Evolutionary conservation across 306 rosid genomes (phyloP).

Genomic region (Oxytropis ochrocephala): DNA sequence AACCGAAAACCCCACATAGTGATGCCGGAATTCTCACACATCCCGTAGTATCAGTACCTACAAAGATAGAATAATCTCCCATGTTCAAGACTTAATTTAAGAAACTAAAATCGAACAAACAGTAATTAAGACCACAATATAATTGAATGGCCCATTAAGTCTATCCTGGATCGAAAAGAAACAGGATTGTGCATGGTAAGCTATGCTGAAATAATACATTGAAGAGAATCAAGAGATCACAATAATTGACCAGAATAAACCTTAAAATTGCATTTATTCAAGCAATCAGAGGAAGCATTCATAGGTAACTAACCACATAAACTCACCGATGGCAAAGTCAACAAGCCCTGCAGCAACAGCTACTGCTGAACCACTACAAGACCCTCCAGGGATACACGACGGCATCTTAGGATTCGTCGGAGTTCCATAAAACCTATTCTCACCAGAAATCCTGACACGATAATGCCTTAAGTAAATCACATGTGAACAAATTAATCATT

Average conservation of each 20-base stretch:
- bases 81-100: background rate
- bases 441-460: constrained; percentile 53
- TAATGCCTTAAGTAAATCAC: background rate
- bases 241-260: background rate
- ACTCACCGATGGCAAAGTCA: constrained; percentile 73
- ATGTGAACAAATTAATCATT: background rate
- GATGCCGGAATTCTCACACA: constrained; percentile 79
- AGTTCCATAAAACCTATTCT: constrained; percentile 62
- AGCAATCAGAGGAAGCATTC: background rate
- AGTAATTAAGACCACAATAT: background rate
- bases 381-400: constrained; percentile 60
- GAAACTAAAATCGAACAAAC: background rate
- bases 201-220: constrained; percentile 9
- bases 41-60: constrained; percentile 83
- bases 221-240: background rate
- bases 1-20: constrained; percentile 74
- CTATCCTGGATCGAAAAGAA: background rate
- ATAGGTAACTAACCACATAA: background rate
- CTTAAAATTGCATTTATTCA: background rate
- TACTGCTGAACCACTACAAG: constrained; percentile 75
- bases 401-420: constrained; percentile 56
- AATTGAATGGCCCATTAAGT: background rate
- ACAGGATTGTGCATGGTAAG: background rate
- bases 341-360: constrained; percentile 70
- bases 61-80: constrained; percentile 8